Evolutionary conservation across 352 stramenopile species (phyloP), one percentile per base, ranked within the genome.

Genomic region (Globisporangium mamillatum): DNA sequence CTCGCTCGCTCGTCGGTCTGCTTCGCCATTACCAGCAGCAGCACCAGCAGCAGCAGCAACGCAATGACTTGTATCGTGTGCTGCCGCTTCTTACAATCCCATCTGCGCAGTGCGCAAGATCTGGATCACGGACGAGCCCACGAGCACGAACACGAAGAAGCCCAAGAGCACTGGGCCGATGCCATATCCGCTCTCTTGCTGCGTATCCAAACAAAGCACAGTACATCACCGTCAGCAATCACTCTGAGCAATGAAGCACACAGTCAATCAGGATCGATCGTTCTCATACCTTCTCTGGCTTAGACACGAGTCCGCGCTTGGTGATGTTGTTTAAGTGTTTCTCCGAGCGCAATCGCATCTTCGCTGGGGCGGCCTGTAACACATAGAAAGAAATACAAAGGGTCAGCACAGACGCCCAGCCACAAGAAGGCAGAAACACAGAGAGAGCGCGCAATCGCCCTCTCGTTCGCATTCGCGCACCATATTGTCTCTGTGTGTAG

Each of bases 251-350:
- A 16, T 6, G 16, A 20, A 10, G 6, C 56, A n/a, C 5, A 32
- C 2, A 20, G 2, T 9, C 2, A 27, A n/a, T 3, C 10, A 58
- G 22, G 16, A 18, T 41, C 5, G 16, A 9, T 5, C 29, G 29
- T 59, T 66, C 78, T 27, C 61, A 96, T 32, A 32, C 88, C 85
- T 93, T 91, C 50, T 90, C 77, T 1, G 84, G 75, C 75, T 93
- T 82, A 36, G 82, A 84, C n/a, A 96, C 85, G 16, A 82, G 73
- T 0, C 88, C 88, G 27, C 88, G 86, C 80, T 96, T 94, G 56
- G 86, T 96, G 80, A 96, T 94, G 76, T 96, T 96, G 69, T 73
- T 70, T 70, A 84, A 73, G 79, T 96, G 88, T 80, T 96, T 96
- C 67, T 94, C 86, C 22, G 82, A 94, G 76, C 88, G 88, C 64